Base-by-base conservation (phyloP, 108 stramenopile species). In the Licmophora abbreviata region DNA sequence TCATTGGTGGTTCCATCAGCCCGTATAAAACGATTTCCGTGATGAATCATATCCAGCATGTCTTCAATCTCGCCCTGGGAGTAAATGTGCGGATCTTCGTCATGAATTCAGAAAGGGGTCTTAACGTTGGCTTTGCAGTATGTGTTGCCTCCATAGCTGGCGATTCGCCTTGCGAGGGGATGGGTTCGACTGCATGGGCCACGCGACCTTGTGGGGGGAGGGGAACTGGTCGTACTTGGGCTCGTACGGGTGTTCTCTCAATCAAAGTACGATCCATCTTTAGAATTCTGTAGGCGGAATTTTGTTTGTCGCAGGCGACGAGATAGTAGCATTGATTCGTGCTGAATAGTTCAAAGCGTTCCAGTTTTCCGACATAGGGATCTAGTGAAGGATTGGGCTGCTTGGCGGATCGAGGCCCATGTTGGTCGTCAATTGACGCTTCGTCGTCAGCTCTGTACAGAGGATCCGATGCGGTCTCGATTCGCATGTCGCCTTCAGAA, bases 181-280 rank as follows among this genome's bases (percentile, higher is more conserved):
- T 11, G 22, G 26, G 22, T 46, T 15, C 32, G 48, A 30, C 38
- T 40, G 38, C 18, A 40, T 20, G 38, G 38, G 1, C 15, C 38
- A 4, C 18, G 18, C 5, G 38, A 40, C 15, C 18, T 20, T 20
- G 38, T 42, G 20, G 2, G 1, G 2, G 51, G 1, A 51, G 22
- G 38, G 40, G 50, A 20, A 14, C 34, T 9, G 3, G 48, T 25
- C 1, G 27, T 28, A 33, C 6, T 18, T n/a, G n/a, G n/a, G n/a
- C n/a, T n/a, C n/a, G 48, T n/a, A 59, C 72, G 14, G 43, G 54
- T 22, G 68, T 79, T 0, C 66, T 63, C 54, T 92, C 90, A 63
- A 92, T 92, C 44, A 82, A 51, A 14, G 90, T 92, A 20, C 90
- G 64, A 65, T 92, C 90, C 74, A 92, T 87, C 52, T 83, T 87